Evolutionary conservation across 768 basidiomycete species (phyloP).

Genomic region (Phylloporus rhodoxanthus): DNA sequence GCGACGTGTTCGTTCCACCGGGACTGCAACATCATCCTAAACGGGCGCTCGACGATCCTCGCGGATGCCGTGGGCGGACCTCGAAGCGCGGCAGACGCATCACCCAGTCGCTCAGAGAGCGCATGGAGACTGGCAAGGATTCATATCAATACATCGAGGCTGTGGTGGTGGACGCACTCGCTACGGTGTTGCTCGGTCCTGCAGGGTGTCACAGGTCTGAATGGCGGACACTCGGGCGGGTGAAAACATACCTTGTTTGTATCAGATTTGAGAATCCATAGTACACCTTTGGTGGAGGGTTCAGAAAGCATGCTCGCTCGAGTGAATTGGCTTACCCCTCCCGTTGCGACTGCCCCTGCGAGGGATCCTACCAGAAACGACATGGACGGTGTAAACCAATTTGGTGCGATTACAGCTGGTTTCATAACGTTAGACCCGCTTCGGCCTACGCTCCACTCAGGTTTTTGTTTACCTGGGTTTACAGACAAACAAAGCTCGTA

Average conservation of each 20-base stretch:
- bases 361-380: conserved; percentile 59
- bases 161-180: conserved; percentile 42
- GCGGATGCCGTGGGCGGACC: conserved; percentile 52
- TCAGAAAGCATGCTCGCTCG: not conserved
- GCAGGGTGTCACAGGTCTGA: not conserved
- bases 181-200: conserved; percentile 51
- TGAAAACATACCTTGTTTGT: conserved; percentile 42
- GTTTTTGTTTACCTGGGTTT: too few species aligned
- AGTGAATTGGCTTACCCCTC: conserved; percentile 42
- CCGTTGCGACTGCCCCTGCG: conserved; percentile 64
- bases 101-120: conserved; percentile 46
- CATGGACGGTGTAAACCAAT: conserved; percentile 30
- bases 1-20: conserved; percentile 58
- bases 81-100: conserved; percentile 41
- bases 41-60: conserved; percentile 44
- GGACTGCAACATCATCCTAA: conserved; percentile 44
- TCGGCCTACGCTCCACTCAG: too few species aligned
- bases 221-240: too few species aligned
- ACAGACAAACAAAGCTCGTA: too few species aligned
- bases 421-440: too few species aligned
- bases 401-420: too few species aligned
- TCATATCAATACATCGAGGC: not conserved
- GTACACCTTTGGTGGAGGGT: conserved; percentile 43
- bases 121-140: conserved; percentile 37
- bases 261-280: conserved; percentile 68